Percentiles rank a stretch among this genome's conserved stretches.
phyloP scores from a whole-genome alignment of 1,139 yeast species.

The Yamadazyma buinensis region DNA sequence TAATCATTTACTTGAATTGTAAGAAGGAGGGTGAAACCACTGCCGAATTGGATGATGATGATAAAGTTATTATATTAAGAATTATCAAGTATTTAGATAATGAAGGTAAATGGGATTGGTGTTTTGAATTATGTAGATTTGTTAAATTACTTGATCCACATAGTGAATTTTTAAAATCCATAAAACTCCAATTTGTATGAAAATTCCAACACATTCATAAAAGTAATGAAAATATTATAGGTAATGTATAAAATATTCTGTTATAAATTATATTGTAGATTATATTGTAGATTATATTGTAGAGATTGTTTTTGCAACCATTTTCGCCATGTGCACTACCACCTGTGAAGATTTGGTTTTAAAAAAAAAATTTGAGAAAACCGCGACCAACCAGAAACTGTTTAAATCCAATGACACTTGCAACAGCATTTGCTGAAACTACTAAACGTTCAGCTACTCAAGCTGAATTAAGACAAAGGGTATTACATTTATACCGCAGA shows the following conservation, averaged over 20 bases:
- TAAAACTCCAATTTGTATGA: too few species aligned
- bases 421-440: slow-evolving; percentile 84
- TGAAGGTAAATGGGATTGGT: slow-evolving; percentile 40
- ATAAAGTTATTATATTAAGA: slow-evolving; percentile 29
- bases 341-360: too few species aligned
- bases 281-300: too few species aligned
- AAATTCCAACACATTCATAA: too few species aligned
- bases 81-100: slow-evolving; percentile 33
- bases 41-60: slow-evolving; percentile 23
- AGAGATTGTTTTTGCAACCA: too few species aligned
- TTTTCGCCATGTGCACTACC: too few species aligned
- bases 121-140: slow-evolving; percentile 45
- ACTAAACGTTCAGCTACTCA: slow-evolving; percentile 64
- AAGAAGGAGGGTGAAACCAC: slow-evolving; percentile 27
- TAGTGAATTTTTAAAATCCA: slow-evolving; percentile 20
- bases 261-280: too few species aligned
- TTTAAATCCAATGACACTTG: slow-evolving; percentile 46
- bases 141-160: slow-evolving; percentile 41
- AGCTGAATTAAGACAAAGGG: slow-evolving; percentile 61
- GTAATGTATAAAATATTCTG: too few species aligned
- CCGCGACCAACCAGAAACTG: slow-evolving; percentile 16
- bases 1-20: slow-evolving; percentile 40
- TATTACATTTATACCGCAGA: slow-evolving; percentile 68
- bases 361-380: too few species aligned
- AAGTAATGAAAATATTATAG: too few species aligned